Percentiles rank a stretch among this genome's conserved stretches.
These are phyloP conservation scores for Macrophomina phaseolina DNA, from an alignment of 2,329 filamentous ascomycete species.

Conservation along the genomic window DNA sequence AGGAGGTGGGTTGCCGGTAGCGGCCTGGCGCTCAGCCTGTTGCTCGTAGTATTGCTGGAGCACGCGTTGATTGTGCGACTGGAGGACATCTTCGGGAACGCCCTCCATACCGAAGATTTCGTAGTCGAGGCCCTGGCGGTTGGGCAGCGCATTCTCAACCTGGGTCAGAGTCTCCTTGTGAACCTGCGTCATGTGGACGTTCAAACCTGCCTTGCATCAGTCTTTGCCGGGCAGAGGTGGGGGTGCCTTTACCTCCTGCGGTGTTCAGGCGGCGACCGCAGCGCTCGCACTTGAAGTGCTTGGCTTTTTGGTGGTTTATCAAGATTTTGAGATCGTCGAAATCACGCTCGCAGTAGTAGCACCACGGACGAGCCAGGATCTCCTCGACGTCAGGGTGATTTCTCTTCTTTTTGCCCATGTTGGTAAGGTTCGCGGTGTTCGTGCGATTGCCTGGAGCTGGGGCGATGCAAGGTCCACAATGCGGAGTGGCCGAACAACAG, in stretches of 20 bases:
- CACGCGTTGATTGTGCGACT: conserved; percentile 85
- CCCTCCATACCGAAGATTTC: conserved; percentile 99
- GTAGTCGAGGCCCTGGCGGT: conserved; percentile 82
- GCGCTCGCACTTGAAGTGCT: conserved; percentile 96
- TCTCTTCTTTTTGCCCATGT: conserved; percentile 90
- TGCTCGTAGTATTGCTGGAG: conserved; percentile 83
- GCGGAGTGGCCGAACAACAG: background rate
- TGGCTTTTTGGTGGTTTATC: conserved; percentile 97
- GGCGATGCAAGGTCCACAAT: background rate
- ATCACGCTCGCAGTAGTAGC: conserved; percentile 99
- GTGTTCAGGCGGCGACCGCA: conserved; percentile 90
- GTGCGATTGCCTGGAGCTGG: background rate
- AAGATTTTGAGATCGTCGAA: conserved; percentile 97
- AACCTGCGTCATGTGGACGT: conserved; percentile 97
- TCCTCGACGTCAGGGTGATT: conserved; percentile 86
- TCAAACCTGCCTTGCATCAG: conserved; percentile 68
- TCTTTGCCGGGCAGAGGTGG: conserved; percentile 7
- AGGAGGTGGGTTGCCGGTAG: conserved; percentile 82
- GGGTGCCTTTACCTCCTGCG: conserved; percentile 74
- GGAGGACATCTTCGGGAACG: conserved; percentile 82
- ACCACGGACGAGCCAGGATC: conserved; percentile 87
- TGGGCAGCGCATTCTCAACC: conserved; percentile 91
- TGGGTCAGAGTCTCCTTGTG: conserved; percentile 89
- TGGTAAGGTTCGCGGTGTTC: conserved; percentile 10
- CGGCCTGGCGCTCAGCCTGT: conserved; percentile 79